Evolutionary conservation across 2,329 filamentous ascomycete species (phyloP).

Genomic region (Talaromyces sp.): DNA sequence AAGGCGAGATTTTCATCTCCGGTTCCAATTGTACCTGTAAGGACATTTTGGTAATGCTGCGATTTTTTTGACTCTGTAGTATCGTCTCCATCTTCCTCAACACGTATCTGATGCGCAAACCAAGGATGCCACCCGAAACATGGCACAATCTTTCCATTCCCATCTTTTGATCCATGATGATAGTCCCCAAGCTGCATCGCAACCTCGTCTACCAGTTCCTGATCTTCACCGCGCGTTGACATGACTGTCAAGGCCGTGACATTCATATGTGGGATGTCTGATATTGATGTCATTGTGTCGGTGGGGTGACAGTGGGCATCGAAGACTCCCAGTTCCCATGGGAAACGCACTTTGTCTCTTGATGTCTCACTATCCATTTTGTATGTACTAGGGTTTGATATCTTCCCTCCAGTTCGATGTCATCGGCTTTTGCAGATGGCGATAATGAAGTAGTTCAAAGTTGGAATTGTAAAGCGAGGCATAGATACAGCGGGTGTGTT

Average conservation of each 20-base stretch:
- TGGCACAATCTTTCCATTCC: conserved; percentile 45
- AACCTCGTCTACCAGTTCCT: conserved; percentile 53
- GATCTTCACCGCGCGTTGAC: conserved; percentile 60
- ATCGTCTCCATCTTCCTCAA: conserved; percentile 32
- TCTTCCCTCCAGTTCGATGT: neutral
- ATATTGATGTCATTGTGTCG: conserved; percentile 57
- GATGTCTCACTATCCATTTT: neutral
- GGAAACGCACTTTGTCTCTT: conserved; percentile 39
- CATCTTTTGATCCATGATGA: neutral
- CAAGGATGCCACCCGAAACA: conserved; percentile 67
- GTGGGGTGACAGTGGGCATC: conserved; percentile 67
- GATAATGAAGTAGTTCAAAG: neutral
- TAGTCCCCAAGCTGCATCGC: conserved; percentile 31
- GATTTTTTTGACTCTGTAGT: conserved; percentile 26
- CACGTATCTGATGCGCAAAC: conserved; percentile 61
- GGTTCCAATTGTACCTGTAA: conserved; percentile 43
- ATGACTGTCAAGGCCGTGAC: conserved; percentile 58
- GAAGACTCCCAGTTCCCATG: conserved; percentile 61
- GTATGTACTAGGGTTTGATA: neutral
- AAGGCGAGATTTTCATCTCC: conserved; percentile 46
- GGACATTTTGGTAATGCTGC: conserved; percentile 53
- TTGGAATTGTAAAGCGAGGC: neutral
- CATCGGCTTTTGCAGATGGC: neutral
- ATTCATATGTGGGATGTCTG: conserved; percentile 55
- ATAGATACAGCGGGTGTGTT: neutral